Percentiles rank a stretch among this genome's conserved stretches.
These are phyloP conservation scores for Saccharomyces hybrid DNA, from an alignment of 1,139 yeast genomes.

Conservation along the genomic window DNA sequence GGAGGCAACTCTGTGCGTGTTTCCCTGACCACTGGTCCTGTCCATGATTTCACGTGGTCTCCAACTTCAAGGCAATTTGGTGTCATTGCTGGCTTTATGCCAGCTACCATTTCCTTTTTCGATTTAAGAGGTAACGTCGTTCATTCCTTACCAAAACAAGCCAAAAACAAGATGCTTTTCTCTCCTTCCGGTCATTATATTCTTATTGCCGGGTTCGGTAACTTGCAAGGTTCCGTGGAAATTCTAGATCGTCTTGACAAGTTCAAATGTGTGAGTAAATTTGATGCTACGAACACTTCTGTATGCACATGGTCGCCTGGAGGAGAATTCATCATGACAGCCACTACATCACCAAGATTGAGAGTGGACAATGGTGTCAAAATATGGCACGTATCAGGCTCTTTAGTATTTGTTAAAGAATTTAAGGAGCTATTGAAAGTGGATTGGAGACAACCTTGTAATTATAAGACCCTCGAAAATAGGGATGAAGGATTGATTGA, in stretches of 20 bases:
- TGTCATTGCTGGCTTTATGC: constrained; percentile 96
- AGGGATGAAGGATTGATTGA: constrained; percentile 8
- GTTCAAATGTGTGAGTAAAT: constrained; percentile 68
- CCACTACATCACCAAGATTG: constrained; percentile 93
- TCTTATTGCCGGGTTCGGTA: constrained; percentile 94
- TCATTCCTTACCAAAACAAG: constrained; percentile 75
- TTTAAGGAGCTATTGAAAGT: constrained; percentile 73
- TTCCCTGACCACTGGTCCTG: constrained; percentile 84
- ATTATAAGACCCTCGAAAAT: constrained; percentile 15
- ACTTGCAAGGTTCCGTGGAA: constrained; percentile 93
- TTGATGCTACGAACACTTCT: constrained; percentile 89
- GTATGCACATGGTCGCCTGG: constrained; percentile 99
- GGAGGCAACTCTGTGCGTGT: constrained; percentile 90
- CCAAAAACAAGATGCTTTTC: constrained; percentile 82
- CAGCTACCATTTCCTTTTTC: constrained; percentile 89
- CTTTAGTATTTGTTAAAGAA: constrained; percentile 67
- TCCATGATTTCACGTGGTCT: constrained; percentile 96
- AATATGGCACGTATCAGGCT: constrained; percentile 88
- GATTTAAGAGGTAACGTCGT: constrained; percentile 89
- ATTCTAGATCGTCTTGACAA: constrained; percentile 88
- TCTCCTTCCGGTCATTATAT: constrained; percentile 93
- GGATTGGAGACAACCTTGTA: constrained; percentile 67
- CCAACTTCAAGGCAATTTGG: constrained; percentile 96
- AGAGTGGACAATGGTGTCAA: constrained; percentile 94
- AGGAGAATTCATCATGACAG: constrained; percentile 86